Base-by-base conservation (phyloP, 306 rosid species). In the Cicer arietinum region DNA sequence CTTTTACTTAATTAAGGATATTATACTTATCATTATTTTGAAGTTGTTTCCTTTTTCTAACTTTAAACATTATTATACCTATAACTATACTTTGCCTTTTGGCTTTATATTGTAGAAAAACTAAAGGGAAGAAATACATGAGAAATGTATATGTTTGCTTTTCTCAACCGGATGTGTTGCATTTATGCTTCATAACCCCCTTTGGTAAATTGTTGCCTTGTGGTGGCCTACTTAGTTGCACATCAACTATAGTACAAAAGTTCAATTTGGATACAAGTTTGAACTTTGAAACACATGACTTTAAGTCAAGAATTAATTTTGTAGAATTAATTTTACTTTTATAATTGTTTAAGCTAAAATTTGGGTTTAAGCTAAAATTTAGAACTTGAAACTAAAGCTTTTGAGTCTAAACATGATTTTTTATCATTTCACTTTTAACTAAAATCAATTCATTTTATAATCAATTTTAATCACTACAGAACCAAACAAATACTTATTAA, bases 121-220 rank as follows among this genome's bases (percentile, higher is more conserved):
- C 7, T 4, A 25, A 25, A 25, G 35, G 35, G 35, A 25, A 12
- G 40, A 63, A 25, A 44, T 4, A 22, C 7, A 44, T 30, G 37
- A 30, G 6, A 12, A 12, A 6, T 13, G 20, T 44, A 17, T 46
- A 10, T 22, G 17, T 9, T 58, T 73, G 58, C 67, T 58, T 51
- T 20, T 44, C 14, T 25, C 13, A 25, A 42, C 6, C 44, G 4
- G 37, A 30, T 60, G 46, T 57, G 13, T 54, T 22, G 8, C 20
- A 53, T 5, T 50, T 65, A 76, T 65, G 6, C 73, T 53, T 62
- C 42, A 71, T 44, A 14, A 22, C 37, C 37, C 37, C 37, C 37
- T 30, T 8, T 1, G 10, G 56, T 46, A 9, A 6, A 43, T 56
- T 58, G 59, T 45, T 59, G 46, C 37, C 46, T 25, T 25, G 35